Evolutionary conservation across 768 basidiomycete genomes (phyloP).

Genomic region (Trametes cinnabarina): DNA sequence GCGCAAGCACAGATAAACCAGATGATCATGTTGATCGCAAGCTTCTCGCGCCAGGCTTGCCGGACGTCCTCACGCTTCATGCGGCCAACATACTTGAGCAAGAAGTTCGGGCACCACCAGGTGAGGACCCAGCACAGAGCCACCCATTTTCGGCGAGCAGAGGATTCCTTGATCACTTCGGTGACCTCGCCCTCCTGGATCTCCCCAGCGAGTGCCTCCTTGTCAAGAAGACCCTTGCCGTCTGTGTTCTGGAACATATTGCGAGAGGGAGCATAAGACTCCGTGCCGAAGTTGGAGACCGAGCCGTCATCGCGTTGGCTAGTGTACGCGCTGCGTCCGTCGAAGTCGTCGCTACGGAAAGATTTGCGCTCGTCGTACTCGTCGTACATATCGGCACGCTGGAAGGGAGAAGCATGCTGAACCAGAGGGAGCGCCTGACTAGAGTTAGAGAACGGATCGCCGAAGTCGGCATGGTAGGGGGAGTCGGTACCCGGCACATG

Average conservation of each 20-base stretch:
- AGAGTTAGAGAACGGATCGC: slow-evolving; percentile 57
- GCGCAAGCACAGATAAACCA: slow-evolving; percentile 91
- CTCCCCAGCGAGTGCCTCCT: slow-evolving; percentile 83
- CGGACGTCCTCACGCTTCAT: slow-evolving; percentile 95
- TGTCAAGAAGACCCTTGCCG: slow-evolving; percentile 68
- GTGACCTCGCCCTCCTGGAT: slow-evolving; percentile 85
- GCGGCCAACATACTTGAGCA: slow-evolving; percentile 70
- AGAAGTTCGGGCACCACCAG: slow-evolving; percentile 81
- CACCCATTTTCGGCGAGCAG: slow-evolving; percentile 85
- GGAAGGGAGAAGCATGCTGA: slow-evolving; percentile 76
- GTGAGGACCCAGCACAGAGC: slow-evolving; percentile 85
- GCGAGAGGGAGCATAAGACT: slow-evolving; percentile 89
- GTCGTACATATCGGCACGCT: slow-evolving; percentile 71
- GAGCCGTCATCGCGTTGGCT: slow-evolving; percentile 79
- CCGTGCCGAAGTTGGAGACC: slow-evolving; percentile 81
- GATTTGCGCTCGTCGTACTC: slow-evolving; percentile 77
- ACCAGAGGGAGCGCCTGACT: slow-evolving; percentile 82
- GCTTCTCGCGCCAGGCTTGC: slow-evolving; percentile 97
- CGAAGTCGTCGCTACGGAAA: slow-evolving; percentile 73
- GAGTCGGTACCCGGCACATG: slow-evolving; percentile 48
- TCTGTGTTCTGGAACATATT: slow-evolving; percentile 94
- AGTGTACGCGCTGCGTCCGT: slow-evolving; percentile 74
- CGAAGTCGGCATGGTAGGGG: slow-evolving; percentile 42
- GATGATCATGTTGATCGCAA: slow-evolving; percentile 92
- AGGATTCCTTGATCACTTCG: slow-evolving; percentile 81